Evolutionary conservation across 495 filamentous ascomycete genomes (phyloP).

Genomic region (Bathelium albidoporum): DNA sequence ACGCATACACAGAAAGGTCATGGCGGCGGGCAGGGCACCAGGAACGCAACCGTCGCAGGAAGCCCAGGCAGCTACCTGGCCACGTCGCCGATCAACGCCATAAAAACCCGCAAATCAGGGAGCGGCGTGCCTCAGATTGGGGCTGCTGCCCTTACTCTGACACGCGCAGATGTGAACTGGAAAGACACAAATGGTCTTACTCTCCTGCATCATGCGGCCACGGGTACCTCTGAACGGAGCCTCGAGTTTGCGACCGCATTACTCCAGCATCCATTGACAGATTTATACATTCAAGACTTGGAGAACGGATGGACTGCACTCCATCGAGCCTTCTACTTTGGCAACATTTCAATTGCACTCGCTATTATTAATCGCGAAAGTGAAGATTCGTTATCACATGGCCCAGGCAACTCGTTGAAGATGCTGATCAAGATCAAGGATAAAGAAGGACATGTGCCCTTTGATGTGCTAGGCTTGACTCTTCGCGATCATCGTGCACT

Average conservation of each 20-base stretch:
- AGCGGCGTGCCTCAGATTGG: constrained; percentile 13
- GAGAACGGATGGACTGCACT: constrained; percentile 96
- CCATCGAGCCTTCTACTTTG: constrained; percentile 85
- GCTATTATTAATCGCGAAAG: constrained; percentile 67
- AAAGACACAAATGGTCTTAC: constrained; percentile 70
- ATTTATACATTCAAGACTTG: constrained; percentile 74
- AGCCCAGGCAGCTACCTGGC: constrained; percentile 39
- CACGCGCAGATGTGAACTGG: constrained; percentile 65
- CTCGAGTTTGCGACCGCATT: constrained; percentile 64
- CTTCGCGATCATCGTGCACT: constrained; percentile 46
- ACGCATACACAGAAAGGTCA: constrained; percentile 33
- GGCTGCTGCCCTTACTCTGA: constrained; percentile 36
- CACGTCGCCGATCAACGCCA: constrained; percentile 38
- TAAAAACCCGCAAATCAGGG: constrained; percentile 34
- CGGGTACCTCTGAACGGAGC: constrained; percentile 57
- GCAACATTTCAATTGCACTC: constrained; percentile 78
- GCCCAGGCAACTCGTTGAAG: constrained; percentile 31
- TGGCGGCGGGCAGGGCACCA: constrained; percentile 26
- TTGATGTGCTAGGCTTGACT: constrained; percentile 79
- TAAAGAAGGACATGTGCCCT: constrained; percentile 84
- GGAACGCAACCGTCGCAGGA: constrained; percentile 33
- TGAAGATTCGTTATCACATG: constrained; percentile 48
- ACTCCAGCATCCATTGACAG: constrained; percentile 68
- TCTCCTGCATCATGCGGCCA: constrained; percentile 75
- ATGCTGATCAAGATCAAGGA: constrained; percentile 88